Percentiles rank a stretch among this genome's conserved stretches.
Conservation (phyloP, 169 alveolate species). For the Plasmodium gonderi region DNA sequence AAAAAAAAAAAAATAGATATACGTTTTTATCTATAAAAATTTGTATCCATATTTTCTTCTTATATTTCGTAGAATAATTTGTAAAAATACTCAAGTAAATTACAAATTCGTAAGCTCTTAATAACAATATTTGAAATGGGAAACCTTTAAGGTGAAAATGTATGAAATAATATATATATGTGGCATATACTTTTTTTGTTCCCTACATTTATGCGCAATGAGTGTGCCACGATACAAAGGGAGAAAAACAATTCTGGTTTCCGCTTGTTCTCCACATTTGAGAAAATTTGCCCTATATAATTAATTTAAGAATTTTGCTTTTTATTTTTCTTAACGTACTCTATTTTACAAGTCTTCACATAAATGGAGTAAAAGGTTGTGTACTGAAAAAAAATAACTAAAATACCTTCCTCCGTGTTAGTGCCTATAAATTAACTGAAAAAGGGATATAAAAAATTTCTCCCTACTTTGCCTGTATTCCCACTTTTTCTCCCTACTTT, state of each 20-base stretch:
- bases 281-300: background rate
- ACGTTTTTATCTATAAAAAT: background rate
- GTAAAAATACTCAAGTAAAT: background rate
- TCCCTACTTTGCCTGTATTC: background rate
- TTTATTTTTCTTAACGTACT: background rate
- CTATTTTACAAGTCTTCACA: background rate
- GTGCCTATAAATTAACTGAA: background rate
- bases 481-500: background rate
- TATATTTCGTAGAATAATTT: background rate
- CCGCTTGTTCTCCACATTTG: background rate
- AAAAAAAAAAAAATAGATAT: background rate
- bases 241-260: background rate
- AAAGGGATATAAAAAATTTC: background rate
- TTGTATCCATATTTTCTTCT: background rate
- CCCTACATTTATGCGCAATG: background rate
- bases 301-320: background rate
- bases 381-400: background rate
- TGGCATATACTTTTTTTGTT: background rate
- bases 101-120: background rate
- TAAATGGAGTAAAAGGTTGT: background rate
- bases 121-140: background rate
- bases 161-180: background rate
- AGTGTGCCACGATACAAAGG: background rate
- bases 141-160: background rate
- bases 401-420: background rate